Base-by-base conservation (phyloP, 352 stramenopile species). In the Plasmopara halstedii region DNA sequence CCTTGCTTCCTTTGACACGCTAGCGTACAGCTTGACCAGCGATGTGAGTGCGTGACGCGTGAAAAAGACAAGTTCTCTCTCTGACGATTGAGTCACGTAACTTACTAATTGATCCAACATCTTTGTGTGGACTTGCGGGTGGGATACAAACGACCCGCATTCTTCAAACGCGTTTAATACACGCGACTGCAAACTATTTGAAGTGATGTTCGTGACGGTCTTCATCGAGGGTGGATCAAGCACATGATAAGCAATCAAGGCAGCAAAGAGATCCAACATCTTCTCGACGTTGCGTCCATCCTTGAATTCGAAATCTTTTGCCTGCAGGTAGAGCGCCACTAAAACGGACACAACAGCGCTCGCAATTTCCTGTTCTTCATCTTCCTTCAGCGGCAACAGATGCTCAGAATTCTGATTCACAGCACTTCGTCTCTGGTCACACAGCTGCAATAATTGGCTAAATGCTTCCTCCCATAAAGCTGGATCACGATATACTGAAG, bases 141-240 rank as follows among this genome's bases (percentile, higher is more conserved):
- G 74, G 0, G 64, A 57, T 6, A 42, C 62, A 40, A 89, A 93
- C 19, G 73, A 90, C 0, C 55, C 64, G 38, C 79, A 93, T 25
- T 89, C 82, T 60, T 93, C 82, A 31, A 88, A 93, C 2, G 74
- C 77, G 22, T 93, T 90, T 9, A 93, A 59, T 11, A 93, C 77
- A 6, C 81, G 72, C 1, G 78, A 87, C 54, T 88, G 78, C 9
- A 93, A 62, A 19, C 76, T 89, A 51, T 85, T 90, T n/a, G 69
- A 86, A 13, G 73, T 85, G 33, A 89, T 73, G 39, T 80, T 86
- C 7, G 69, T 69, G 21, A 77, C 52, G 7, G 56, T 47, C 46
- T 70, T 71, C 2, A 41, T 58, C 15, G 55, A 43, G 7, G 60
- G 46, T 6, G 54, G 52, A 4, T 44, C 57, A 18, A 90, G 56